Evolutionary conservation across 441 rosid genomes (phyloP).

Genomic region (Geranium incanum): DNA sequence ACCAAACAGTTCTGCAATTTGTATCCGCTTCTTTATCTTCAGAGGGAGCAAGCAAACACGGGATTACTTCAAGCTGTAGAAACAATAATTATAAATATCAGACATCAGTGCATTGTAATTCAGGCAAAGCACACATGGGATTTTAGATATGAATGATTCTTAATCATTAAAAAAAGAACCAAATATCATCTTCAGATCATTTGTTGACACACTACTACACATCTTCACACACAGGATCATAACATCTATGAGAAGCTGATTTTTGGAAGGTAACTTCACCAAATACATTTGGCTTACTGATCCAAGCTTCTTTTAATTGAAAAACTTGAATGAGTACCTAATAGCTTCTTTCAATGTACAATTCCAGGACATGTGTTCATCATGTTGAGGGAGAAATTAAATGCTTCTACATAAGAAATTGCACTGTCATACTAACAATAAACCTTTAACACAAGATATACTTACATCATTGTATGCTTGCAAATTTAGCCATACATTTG

Average conservation of each 20-base stretch:
- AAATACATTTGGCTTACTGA: background rate
- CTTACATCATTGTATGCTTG: constrained; percentile 76
- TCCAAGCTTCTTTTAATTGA: background rate
- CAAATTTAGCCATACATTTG: constrained; percentile 93
- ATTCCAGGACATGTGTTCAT: background rate
- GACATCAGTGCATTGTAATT: constrained; percentile 7
- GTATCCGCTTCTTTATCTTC: constrained; percentile 24
- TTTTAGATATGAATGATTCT: background rate
- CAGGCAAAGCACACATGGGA: background rate
- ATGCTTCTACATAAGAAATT: background rate
- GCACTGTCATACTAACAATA: background rate
- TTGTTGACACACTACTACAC: background rate
- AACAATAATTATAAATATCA: constrained; percentile 27
- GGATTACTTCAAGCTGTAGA: constrained; percentile 77
- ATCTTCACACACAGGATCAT: background rate
- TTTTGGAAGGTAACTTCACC: background rate
- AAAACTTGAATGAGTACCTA: background rate
- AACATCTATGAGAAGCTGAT: background rate
- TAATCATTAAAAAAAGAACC: background rate
- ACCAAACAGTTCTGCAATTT: constrained; percentile 59
- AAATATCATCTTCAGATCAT: background rate
- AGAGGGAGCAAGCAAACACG: constrained; percentile 67
- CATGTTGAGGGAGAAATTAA: background rate
- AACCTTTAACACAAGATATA: background rate
- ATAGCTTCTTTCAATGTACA: background rate